Base-by-base conservation (phyloP, 805 yeast genomes). In the Kurtzmaniella fragi region DNA sequence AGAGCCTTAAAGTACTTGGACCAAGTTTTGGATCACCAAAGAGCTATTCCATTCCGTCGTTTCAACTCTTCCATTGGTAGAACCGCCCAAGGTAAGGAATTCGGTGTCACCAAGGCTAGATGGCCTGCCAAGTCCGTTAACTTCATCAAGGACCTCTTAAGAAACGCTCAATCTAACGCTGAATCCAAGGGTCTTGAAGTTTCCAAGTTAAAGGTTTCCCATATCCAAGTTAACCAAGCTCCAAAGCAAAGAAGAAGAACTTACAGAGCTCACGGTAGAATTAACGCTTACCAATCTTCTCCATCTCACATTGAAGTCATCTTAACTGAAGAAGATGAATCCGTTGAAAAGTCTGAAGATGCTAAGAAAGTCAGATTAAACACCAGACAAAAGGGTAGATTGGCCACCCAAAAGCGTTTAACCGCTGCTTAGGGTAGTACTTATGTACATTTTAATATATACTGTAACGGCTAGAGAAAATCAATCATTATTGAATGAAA, bases 201-300 rank as follows among this genome's bases (percentile, higher is more conserved):
- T 62, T 79, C 95, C 61, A 87, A 85, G 72, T 85, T 93, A 70
- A 84, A 84, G 77, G 81, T 93, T 67, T 83, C 95, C 59, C 98
- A 93, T 86, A 91, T 93, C 71, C 99, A 93, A 82, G 99, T 91
- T 67, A 93, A 93, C 95, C 96, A 89, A 74, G 99, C 99, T 65
- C 99, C 99, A 78, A 89, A 89, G 79, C 95, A 88, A 80, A 93
- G 98, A 83, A 91, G 99, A 82, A 89, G 99, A 80, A 93, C 99
- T 67, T 93, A 79, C 96, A 90, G 99, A 84, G 99, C 99, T 64
- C 98, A 91, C 84, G 99, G 99, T 86, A 93, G 99, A 84, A 87
- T 89, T 72, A 93, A 91, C 78, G 95, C 96, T 64, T 93, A 89
- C 93, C 95, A 89, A 80, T 87, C 98, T 48, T 79, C 90, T 63